A percentile compares a stretch with the other conserved stretches of the same genome.
Conservation (phyloP, 164 flowering plant genomes). For the Magnolia sinica region DNA sequence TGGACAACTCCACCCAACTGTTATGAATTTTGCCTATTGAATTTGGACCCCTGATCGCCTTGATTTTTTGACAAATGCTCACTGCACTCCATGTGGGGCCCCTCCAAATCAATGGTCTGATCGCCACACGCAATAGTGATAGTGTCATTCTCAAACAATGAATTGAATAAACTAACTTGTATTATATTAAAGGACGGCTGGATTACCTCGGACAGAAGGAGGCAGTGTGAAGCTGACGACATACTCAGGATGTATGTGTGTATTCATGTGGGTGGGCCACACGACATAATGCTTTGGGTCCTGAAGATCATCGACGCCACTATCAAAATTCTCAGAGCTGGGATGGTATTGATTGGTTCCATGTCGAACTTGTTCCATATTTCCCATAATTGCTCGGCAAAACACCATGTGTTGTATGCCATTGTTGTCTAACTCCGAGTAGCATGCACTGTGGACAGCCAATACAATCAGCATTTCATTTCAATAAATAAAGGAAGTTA, state of each 20-base stretch:
- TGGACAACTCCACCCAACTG: no score
- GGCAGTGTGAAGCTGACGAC: slow-evolving; percentile 44
- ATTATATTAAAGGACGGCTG: neutral
- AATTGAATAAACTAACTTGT: neutral
- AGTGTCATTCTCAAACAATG: no score
- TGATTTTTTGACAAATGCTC: no score
- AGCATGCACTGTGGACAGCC: slow-evolving; percentile 29
- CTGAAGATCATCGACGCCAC: slow-evolving; percentile 44
- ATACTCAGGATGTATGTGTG: slow-evolving; percentile 51
- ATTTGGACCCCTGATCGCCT: no score
- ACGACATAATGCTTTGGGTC: slow-evolving; percentile 44
- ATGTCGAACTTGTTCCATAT: slow-evolving; percentile 36
- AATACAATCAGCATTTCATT: neutral
- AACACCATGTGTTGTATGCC: slow-evolving; percentile 44
- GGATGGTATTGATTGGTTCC: slow-evolving; percentile 46
- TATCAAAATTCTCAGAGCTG: slow-evolving; percentile 43
- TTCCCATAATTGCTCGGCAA: slow-evolving; percentile 57
- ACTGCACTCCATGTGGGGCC: no score
- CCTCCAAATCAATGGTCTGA: no score
- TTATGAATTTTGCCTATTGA: no score
- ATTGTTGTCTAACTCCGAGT: slow-evolving; percentile 29
- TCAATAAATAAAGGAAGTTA: no score
- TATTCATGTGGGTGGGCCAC: slow-evolving; percentile 51
- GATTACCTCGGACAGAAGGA: slow-evolving; percentile 27
- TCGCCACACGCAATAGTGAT: no score